Evolutionary conservation across 208 protist species (phyloP), one percentile per base, ranked within the genome.

Genomic region (Trypanosomatidae sp.): DNA sequence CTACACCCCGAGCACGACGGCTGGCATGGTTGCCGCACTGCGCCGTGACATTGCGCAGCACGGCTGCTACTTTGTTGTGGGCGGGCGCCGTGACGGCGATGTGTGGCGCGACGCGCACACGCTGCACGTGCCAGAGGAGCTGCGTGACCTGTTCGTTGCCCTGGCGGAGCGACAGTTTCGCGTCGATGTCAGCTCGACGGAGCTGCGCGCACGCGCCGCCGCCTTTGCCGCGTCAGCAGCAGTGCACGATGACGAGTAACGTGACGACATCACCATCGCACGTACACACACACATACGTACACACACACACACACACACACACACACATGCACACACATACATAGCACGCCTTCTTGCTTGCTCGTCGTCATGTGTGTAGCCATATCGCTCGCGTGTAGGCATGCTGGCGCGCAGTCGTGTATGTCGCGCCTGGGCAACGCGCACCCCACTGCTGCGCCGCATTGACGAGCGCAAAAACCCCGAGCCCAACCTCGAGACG

Each of bases 151-250:
- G 1, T 82, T 89, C 41, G 35, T 81, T 7, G 37, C 38, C 18
- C 61, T 89, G 33, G 51, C 56, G 2, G 48, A 65, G 26, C 39
- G 28, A 0, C 62, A 68, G 18, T 85, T 86, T 33, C 57, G 66
- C n/a, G 69, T 89, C 4, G 72, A 86, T 58, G 37, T 89, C 15
- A 83, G 75, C 59, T 89, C 72, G 1, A 86, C 80, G 1, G 63
- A 68, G 45, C 26, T 89, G 39, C 71, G 80, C 1, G 48, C 63
- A 1, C 6, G 42, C 4, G 7, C 11, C 11, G n/a, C 30, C 11
- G 30, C 30, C 11, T 15, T 35, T 11, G 30, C 30, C 11, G 11
- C 30, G 30, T 35, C n/a, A n/a, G 30, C n/a, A 35, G 30, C 11
- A n/a, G n/a, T n/a, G n/a, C n/a, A n/a, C n/a, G n/a, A n/a, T n/a